phyloP scores from a whole-genome alignment of 345 rosid species.

The Mangifera indica region DNA sequence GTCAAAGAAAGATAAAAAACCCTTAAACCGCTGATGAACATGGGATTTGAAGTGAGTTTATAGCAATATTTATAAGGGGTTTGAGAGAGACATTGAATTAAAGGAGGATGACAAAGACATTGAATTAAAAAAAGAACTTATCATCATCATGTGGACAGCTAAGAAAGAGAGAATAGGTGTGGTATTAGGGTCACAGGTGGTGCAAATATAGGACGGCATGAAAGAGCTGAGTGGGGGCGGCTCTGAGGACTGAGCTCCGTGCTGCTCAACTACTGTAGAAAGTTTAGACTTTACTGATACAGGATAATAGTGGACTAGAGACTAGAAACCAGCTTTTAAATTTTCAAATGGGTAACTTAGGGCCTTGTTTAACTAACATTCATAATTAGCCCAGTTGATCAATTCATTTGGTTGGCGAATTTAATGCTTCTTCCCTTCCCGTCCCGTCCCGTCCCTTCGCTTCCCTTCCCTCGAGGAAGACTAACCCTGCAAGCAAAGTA shows the following conservation, averaged over 20 bases:
- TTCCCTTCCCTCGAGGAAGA: conserved; percentile 8
- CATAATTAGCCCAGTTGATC: not conserved
- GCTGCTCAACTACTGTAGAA: not conserved
- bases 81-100: conserved; percentile 20
- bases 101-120: conserved; percentile 28
- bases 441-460: conserved; percentile 3
- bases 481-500: not conserved
- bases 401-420: conserved; percentile 6
- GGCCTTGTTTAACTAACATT: no score
- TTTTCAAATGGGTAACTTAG: no score
- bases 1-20: not conserved
- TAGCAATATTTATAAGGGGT: conserved; percentile 8
- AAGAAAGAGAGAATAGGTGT: conserved; percentile 25
- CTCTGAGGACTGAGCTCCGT: conserved; percentile 7
- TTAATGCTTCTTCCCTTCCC: conserved; percentile 7
- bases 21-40: not conserved
- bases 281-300: not conserved
- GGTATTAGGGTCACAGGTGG: conserved; percentile 40
- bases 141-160: conserved; percentile 40
- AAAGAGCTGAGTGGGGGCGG: conserved; percentile 14
- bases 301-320: not conserved
- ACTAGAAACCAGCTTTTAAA: no score
- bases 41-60: no score
- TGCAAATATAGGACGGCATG: conserved; percentile 34
- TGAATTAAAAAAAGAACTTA: conserved; percentile 28